Conservation (phyloP, 75 land plant genomes). For the Chamaecyparis obtusa region DNA sequence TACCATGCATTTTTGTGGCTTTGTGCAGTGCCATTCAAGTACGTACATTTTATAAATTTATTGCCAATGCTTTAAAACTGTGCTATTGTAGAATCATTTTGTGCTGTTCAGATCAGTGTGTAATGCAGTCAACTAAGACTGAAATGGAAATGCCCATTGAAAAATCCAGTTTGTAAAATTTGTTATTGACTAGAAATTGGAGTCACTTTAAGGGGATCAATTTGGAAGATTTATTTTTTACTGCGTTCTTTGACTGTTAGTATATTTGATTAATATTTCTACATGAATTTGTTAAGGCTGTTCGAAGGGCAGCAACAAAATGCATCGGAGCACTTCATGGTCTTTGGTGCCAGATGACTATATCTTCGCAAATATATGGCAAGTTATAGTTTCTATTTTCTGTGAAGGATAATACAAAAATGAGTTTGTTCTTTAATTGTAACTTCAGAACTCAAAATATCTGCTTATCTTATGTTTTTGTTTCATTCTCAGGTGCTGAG, state of each 20-base stretch:
- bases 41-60: neutral
- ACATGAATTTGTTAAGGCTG: conserved; percentile 33
- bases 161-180: neutral
- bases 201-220: neutral
- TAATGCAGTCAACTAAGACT: neutral
- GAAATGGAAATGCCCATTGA: neutral
- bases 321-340: conserved; percentile 36
- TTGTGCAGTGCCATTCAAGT: conserved; percentile 63
- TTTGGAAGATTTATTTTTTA: neutral
- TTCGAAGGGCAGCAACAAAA: conserved; percentile 52
- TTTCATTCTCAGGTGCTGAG: conserved; percentile 23
- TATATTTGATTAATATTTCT: neutral
- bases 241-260: neutral
- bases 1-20: conserved; percentile 65
- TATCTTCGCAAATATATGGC: conserved; percentile 31
- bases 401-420: neutral
- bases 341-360: conserved; percentile 21
- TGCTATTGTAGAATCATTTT: neutral
- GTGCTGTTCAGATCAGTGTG: neutral
- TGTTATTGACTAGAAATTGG: neutral
- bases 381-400: neutral
- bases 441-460: neutral
- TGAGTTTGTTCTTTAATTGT: neutral
- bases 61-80: neutral
- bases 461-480: neutral